Evolutionary conservation across 495 filamentous ascomycete species (phyloP).

Genomic region (Cercophora sp.): DNA sequence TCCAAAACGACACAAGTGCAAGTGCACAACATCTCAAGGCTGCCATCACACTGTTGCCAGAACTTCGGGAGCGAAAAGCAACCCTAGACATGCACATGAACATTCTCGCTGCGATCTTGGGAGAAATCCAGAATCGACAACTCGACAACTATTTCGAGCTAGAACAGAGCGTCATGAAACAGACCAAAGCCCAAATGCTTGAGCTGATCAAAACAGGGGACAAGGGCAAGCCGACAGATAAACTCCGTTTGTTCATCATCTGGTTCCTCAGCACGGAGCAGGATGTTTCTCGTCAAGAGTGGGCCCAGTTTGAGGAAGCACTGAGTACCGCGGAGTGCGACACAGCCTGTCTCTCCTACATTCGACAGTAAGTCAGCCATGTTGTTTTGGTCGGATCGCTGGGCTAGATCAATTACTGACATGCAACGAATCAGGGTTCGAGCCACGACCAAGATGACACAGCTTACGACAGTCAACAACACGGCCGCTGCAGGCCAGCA

Average conservation of each 20-base stretch:
- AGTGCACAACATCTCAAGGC: constrained; percentile 94
- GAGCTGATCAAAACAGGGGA: constrained; percentile 77
- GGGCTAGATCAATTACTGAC: too few relatives aligned
- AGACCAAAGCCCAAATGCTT: constrained; percentile 83
- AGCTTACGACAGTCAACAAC: constrained; percentile 77
- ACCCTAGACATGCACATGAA: constrained; percentile 99
- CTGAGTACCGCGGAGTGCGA: constrained; percentile 70
- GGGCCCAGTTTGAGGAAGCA: constrained; percentile 84
- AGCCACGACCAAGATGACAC: constrained; percentile 96
- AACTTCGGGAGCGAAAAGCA: constrained; percentile 86
- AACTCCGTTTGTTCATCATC: constrained; percentile 90
- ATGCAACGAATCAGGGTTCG: constrained; percentile 63
- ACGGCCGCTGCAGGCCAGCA: constrained; percentile 59
- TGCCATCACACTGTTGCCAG: constrained; percentile 87
- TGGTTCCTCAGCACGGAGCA: constrained; percentile 97
- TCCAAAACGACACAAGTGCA: constrained; percentile 82
- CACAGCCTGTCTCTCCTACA: constrained; percentile 73
- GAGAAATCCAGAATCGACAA: constrained; percentile 61
- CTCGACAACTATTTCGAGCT: constrained; percentile 95
- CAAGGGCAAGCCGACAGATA: constrained; percentile 83
- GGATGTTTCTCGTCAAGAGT: constrained; percentile 75
- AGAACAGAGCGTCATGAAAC: constrained; percentile 90
- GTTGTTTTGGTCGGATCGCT: too few relatives aligned
- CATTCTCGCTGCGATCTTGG: constrained; percentile 29
- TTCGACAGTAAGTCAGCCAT: constrained; percentile 61